Evolutionary conservation across 768 basidiomycete species (phyloP), one percentile per base, ranked within the genome.

Genomic region (Auriscalpium vulgare): DNA sequence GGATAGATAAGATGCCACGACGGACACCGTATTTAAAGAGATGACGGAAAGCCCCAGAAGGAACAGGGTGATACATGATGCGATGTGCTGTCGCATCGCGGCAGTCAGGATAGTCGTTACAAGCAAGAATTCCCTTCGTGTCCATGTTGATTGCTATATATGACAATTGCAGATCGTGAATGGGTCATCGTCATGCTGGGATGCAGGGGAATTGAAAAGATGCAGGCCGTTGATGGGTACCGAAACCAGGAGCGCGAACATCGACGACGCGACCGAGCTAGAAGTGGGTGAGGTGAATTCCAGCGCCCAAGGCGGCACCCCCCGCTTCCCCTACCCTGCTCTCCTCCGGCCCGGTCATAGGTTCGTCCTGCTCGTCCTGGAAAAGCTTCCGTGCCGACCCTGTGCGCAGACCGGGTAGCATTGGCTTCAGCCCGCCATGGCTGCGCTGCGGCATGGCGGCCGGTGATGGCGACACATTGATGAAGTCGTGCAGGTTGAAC

Each of bases 121-220:
- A 9, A 43, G 7, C 3, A 4, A n/a, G 70, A 60, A 59, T 53
- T 60, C 52, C 50, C 54, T 59, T 55, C 60, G 43, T 59, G 57
- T 61, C 58, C 60, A 55, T 61, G 60, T 34, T 21, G 51, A 13
- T 45, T 61, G 60, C 58, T 61, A 61, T 54, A 61, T 61, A 55
- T 53, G 60, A 61, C 60, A 61, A 61, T 59, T 61, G 60, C 60
- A 61, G 60, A 61, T 59, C 54, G 58, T 59, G 48, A n/a, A 36
- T 19, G 13, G 10, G 35, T 48, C 29, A 34, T 48, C 19, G 47
- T 14, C 19, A 19, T 34, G 19, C 14, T 0, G 47, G 29, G 19
- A 23, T 14, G 17, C 47, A 14, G 14, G 47, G 19, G 47, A 48
- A 14, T 14, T 21, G 17, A 48, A 48, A 9, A 19, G 21, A 16